Conservation (phyloP, 306 rosid species). For the Macrotyloma uniflorum region DNA sequence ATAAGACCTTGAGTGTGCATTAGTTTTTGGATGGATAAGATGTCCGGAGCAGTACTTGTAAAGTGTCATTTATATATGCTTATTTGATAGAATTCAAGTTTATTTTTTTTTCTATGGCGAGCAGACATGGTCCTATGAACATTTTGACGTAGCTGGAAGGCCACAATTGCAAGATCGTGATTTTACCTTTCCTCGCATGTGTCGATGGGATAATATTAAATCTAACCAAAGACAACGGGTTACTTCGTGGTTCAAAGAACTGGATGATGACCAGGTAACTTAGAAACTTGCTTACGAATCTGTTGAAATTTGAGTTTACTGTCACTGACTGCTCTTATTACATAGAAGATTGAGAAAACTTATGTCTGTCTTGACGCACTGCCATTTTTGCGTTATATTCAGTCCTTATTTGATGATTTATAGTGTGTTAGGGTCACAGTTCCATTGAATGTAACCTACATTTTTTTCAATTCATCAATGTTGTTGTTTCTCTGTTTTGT, state of each 20-base stretch:
- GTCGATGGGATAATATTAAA: conserved; percentile 60
- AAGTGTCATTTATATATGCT: conserved; percentile 6
- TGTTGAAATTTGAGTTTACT: conserved; percentile 10
- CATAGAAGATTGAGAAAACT: conserved; percentile 3
- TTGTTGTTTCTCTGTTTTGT: not conserved
- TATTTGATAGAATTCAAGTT: conserved; percentile 19
- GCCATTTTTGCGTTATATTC: conserved; percentile 15
- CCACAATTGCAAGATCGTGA: conserved; percentile 46
- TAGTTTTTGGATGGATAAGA: not conserved
- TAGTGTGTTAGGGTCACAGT: not conserved
- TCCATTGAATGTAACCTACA: not conserved
- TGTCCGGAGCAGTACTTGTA: not conserved
- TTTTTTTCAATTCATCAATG: not conserved
- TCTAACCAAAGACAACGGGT: conserved; percentile 46
- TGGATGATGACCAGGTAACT: conserved; percentile 56
- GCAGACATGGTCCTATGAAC: conserved; percentile 70
- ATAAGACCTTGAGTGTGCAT: not conserved
- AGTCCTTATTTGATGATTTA: conserved; percentile 2
- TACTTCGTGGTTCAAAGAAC: conserved; percentile 52
- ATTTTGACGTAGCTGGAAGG: conserved; percentile 64
- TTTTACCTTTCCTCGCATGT: conserved; percentile 56
- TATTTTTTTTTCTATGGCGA: not conserved
- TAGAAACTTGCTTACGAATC: conserved; percentile 5
- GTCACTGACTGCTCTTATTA: not conserved
- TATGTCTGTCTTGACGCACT: conserved; percentile 5